Base-by-base conservation (phyloP, 495 filamentous ascomycete genomes). In the Symbiotaphrina buchneri region DNA sequence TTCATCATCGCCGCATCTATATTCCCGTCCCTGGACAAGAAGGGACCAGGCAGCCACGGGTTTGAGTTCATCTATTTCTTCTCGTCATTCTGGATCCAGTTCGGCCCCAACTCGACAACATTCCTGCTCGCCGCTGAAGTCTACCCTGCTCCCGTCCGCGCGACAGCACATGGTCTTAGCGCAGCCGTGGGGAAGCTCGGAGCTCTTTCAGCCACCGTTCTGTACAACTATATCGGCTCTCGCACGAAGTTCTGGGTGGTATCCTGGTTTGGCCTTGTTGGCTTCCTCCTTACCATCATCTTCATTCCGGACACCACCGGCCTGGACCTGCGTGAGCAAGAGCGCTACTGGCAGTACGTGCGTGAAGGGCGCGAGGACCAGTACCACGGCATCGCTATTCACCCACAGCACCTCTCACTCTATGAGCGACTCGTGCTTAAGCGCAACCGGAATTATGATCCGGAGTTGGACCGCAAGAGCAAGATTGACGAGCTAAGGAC, bases 31-130 rank as follows among this genome's bases (percentile, higher is more conserved):
- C n/a, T n/a, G n/a, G n/a, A n/a, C n/a, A n/a, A n/a, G n/a, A n/a
- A n/a, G n/a, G n/a, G n/a, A n/a, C n/a, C n/a, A n/a, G n/a, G n/a
- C n/a, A n/a, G n/a, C n/a, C 61, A 72, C 36, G 53, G 56, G 0
- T 93, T 93, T 71, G 80, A 87, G 52, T 65, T 80, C 37, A 87
- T 93, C 75, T 75, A 91, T 61, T 93, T 84, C 59, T 49, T 87
- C 29, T 77, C 74, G 27, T 80, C 74, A 22, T 91, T 93, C 61
- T 93, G 91, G 69, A 90, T 87, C 60, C 83, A 93, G 50, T 91
- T 93, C 43, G 81, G 83, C 5, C 81, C 83, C 51, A 93, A 91
- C 61, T 68, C 65, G 32, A 78, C 87, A 33, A 84, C 80, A 30
- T 34, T 93, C 72, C 59, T 91, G 35, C 78, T 85, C 14, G 82